Conservation (phyloP, 2,329 filamentous ascomycete genomes). For the Arthrobotrys sphaeroides region DNA sequence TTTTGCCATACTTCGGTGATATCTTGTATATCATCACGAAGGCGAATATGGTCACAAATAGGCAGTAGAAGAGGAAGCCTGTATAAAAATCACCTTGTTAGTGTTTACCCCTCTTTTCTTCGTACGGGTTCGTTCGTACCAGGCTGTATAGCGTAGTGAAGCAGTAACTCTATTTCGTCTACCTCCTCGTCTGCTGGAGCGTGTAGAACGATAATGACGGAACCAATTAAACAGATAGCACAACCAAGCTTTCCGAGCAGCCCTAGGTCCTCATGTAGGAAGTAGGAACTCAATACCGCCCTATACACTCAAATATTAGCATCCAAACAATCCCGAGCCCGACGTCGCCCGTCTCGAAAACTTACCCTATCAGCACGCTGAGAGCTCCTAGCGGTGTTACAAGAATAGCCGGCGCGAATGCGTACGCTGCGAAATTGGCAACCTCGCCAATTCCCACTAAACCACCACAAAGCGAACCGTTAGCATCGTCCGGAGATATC, state of each 20-base stretch:
- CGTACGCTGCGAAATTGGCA: constrained; percentile 97
- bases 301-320: constrained; percentile 61
- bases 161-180: constrained; percentile 87
- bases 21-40: constrained; percentile 96
- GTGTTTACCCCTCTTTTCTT: constrained; percentile 55
- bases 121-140: constrained; percentile 68
- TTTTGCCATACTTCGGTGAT: constrained; percentile 87
- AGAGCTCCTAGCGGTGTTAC: constrained; percentile 94
- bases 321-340: neutral
- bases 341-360: neutral
- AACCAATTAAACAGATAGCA: constrained; percentile 93
- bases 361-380: constrained; percentile 84
- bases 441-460: constrained; percentile 90
- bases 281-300: constrained; percentile 92
- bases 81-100: constrained; percentile 11
- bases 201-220: constrained; percentile 96
- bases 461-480: constrained; percentile 1
- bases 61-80: constrained; percentile 91
- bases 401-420: constrained; percentile 97
- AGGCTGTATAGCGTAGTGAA: constrained; percentile 88
- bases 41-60: constrained; percentile 82
- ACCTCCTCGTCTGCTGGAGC: constrained; percentile 94
- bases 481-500: constrained; percentile 10
- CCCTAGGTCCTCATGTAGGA: constrained; percentile 89
- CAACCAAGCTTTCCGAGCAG: constrained; percentile 91